Evolutionary conservation across 139 green algal genomes (phyloP).

Genomic region (Chlamydomonas incerta): DNA sequence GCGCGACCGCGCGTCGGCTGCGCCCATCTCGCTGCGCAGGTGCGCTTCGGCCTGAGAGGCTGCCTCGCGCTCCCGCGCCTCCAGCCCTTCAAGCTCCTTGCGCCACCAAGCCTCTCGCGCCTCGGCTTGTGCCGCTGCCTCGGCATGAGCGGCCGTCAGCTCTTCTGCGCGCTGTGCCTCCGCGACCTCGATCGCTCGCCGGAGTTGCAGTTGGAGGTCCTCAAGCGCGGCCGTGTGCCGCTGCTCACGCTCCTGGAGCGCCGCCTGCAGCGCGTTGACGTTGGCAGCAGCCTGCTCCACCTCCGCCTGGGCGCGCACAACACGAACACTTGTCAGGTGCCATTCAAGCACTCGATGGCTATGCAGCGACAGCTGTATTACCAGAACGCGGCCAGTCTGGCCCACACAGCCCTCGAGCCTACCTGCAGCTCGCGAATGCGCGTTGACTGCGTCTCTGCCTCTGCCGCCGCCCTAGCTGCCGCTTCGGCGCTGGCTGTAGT

Average conservation of each 20-base stretch:
- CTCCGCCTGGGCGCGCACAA: no score
- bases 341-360: background rate
- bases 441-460: background rate
- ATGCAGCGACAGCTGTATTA: conserved; percentile 10
- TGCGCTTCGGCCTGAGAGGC: background rate
- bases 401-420: background rate
- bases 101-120: background rate
- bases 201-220: background rate
- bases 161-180: background rate
- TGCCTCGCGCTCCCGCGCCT: background rate
- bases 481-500: background rate
- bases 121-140: conserved; percentile 26
- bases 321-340: no score
- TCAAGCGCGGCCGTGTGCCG: background rate
- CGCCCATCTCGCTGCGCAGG: background rate
- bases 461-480: background rate
- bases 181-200: background rate
- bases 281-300: background rate
- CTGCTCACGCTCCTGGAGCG: background rate
- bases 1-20: background rate
- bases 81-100: background rate
- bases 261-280: background rate
- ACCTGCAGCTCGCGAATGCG: background rate
- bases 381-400: background rate
- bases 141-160: background rate